These are phyloP conservation scores for Talaromyces albobiverticillius DNA, from an alignment of 2,329 filamentous ascomycete species.

Conservation along the genomic window DNA sequence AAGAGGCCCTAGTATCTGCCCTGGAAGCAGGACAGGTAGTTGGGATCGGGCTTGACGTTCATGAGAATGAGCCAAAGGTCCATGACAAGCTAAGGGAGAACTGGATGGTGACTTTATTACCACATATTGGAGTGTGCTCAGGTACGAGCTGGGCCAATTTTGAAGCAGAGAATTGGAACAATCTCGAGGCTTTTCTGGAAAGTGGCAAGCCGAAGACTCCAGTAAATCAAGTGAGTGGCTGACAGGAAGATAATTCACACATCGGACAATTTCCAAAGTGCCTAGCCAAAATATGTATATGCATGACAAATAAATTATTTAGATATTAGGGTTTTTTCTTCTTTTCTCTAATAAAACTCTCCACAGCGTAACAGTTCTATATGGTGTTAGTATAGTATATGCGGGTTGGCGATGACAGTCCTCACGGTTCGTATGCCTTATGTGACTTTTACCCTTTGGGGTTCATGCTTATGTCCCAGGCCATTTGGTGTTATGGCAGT, in stretches of 20 bases:
- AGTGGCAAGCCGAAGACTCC: constrained; percentile 5
- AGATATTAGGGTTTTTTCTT: background rate
- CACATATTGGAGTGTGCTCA: constrained; percentile 9
- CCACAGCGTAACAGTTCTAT: background rate
- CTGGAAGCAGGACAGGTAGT: constrained; percentile 6
- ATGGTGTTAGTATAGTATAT: background rate
- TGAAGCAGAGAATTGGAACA: constrained; percentile 4
- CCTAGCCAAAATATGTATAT: constrained; percentile 1
- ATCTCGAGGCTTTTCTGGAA: constrained; percentile 7
- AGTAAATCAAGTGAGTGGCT: constrained; percentile 3
- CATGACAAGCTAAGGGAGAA: constrained; percentile 5
- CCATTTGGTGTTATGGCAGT: too few species aligned
- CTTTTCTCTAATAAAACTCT: background rate
- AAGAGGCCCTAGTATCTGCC: constrained; percentile 8
- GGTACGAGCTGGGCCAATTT: constrained; percentile 8
- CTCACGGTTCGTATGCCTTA: too few species aligned
- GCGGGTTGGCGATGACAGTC: too few species aligned
- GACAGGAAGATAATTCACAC: background rate
- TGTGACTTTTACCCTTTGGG: too few species aligned
- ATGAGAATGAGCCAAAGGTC: constrained; percentile 10
- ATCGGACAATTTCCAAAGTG: background rate
- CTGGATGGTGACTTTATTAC: constrained; percentile 7
- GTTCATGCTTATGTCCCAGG: too few species aligned
- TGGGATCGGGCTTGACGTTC: constrained; percentile 7
- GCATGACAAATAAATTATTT: background rate